phyloP scores from a whole-genome alignment of 2,329 filamentous ascomycete genomes.

The Sclerotinia glacialis region DNA sequence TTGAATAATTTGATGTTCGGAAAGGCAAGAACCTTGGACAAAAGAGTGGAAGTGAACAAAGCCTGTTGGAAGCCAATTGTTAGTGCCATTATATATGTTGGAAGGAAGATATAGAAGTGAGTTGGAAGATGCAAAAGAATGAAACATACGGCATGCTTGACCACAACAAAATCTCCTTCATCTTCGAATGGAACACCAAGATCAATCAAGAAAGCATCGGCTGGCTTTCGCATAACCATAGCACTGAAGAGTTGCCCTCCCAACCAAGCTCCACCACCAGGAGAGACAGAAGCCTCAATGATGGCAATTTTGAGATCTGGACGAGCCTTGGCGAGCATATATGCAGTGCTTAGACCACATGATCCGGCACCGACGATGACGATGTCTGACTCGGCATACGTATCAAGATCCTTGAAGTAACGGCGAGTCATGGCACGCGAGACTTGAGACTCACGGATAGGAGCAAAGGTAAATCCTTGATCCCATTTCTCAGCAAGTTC shows the following conservation, averaged over 20 bases:
- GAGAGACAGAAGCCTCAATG: conserved; percentile 82
- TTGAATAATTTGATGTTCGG: conserved; percentile 97
- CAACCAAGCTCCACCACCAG: conserved; percentile 87
- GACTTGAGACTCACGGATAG: conserved; percentile 89
- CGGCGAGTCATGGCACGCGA: conserved; percentile 90
- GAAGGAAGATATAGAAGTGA: neutral
- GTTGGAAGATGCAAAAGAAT: neutral
- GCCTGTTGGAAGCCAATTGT: conserved; percentile 43
- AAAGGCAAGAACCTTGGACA: conserved; percentile 78
- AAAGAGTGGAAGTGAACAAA: conserved; percentile 83
- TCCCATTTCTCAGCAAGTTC: conserved; percentile 77
- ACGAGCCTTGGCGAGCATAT: conserved; percentile 76
- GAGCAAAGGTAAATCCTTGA: conserved; percentile 67
- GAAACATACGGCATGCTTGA: conserved; percentile 71
- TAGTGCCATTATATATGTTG: neutral
- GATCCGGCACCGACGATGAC: conserved; percentile 91
- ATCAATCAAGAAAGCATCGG: conserved; percentile 78
- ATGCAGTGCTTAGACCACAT: conserved; percentile 81
- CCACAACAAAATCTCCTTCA: conserved; percentile 83
- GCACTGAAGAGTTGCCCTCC: conserved; percentile 92
- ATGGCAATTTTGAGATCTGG: conserved; percentile 91
- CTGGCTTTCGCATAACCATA: conserved; percentile 94
- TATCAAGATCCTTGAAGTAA: conserved; percentile 88
- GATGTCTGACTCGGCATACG: conserved; percentile 87
- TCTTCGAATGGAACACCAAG: conserved; percentile 84